phyloP scores from a whole-genome alignment of 768 basidiomycete species.

The Termitomyces eurrhizus region DNA sequence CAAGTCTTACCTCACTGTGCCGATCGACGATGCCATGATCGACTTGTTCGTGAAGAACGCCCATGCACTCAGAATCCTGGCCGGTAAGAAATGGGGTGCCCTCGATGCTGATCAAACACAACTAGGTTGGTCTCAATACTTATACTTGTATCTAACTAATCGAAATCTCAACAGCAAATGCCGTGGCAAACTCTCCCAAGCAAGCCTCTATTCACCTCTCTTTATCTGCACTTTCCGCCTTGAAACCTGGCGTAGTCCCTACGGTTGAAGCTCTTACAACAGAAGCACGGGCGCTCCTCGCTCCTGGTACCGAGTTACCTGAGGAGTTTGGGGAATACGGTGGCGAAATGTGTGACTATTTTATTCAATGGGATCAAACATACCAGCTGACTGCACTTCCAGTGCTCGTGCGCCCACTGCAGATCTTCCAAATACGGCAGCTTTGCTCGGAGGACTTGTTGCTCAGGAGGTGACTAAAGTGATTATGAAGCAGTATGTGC shows the following conservation, averaged over 20 bases:
- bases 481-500: conserved; percentile 93
- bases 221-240: conserved; percentile 53
- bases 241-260: conserved; percentile 30
- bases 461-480: conserved; percentile 98
- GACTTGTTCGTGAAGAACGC: conserved; percentile 80
- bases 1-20: conserved; percentile 42
- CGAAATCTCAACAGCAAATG: conserved; percentile 31
- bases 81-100: conserved; percentile 58
- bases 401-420: conserved; percentile 79
- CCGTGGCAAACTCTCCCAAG: conserved; percentile 41
- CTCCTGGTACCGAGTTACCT: conserved; percentile 45
- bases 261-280: conserved; percentile 49
- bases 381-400: conserved; percentile 13
- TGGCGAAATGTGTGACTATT: conserved; percentile 70
- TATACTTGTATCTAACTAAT: not conserved
- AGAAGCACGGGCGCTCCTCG: conserved; percentile 48
- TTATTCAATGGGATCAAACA: not conserved
- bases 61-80: conserved; percentile 64
- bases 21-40: conserved; percentile 49
- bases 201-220: conserved; percentile 70
- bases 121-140: conserved; percentile 31
- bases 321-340: conserved; percentile 56
- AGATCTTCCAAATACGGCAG: conserved; percentile 91
- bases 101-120: conserved; percentile 46
- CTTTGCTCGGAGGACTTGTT: conserved; percentile 88